Base-by-base conservation (phyloP, 106 monocot species). In the Acanthochlamys bracteata region DNA sequence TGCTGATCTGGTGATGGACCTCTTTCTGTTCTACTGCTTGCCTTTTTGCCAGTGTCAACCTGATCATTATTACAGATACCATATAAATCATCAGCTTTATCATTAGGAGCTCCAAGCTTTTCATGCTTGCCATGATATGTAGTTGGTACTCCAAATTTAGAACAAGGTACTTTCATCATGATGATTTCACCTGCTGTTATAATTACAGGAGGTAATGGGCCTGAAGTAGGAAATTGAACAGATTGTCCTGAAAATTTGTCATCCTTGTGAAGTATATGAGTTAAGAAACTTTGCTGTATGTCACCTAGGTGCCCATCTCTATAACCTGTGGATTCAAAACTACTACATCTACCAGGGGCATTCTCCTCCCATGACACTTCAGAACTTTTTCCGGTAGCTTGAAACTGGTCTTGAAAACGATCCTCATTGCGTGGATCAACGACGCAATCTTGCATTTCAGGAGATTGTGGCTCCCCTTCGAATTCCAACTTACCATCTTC, bases 121-220 rank as follows among this genome's bases (percentile, higher is more conserved):
- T 51, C 58, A 19, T 45, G 25, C 2, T 13, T 55, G 42, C 21
- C 56, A 57, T 7, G 45, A 57, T 47, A 25, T 63, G 53, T 33
- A 6, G 19, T 53, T 15, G 39, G 10, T 52, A 39, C 51, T 7
- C 12, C 55, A 52, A 19, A 24, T 51, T 51, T 25, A 39, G 10
- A 14, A 14, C 10, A 24, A 8, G n/a, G 23, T 65, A 25, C 57
- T 26, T 33, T 33, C 33, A 33, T 33, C 6, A 6, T 6, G 49
- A 49, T 2, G 9, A 12, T 25, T 59, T 25, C 59, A 59, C 16
- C 59, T 23, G 21, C 24, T 23, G 27, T 4, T 1, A 4, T 22
- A 71, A 15, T 59, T 27, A 45, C 24, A 39, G 3, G 63, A 52
- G 71, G 76, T 24, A 86, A 71, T n/a, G 81, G 80, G 54, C 81